Conservation (phyloP, 495 filamentous ascomycete genomes). For the Aspergillus ostianus region DNA sequence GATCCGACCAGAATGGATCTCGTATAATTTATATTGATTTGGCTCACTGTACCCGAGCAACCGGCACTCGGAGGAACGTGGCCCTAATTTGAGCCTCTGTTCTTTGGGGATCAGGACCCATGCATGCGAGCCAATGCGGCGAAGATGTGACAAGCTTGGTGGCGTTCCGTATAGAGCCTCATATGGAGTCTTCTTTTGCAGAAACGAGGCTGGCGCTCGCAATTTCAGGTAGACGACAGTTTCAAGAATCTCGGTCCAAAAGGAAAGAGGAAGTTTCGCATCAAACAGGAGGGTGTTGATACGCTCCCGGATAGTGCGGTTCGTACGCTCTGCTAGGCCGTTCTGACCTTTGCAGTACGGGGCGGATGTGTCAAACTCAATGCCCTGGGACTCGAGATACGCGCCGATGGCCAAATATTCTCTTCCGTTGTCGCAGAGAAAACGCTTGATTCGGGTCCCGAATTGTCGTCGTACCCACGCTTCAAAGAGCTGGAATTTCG, state of each 20-base stretch:
- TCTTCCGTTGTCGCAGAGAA: conserved; percentile 3
- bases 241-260: conserved; percentile 1
- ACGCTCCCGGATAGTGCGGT: neutral
- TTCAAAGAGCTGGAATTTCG: conserved; percentile 5
- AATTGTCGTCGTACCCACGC: conserved; percentile 5
- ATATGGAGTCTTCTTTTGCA: conserved; percentile 4
- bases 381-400: neutral
- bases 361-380: conserved; percentile 3
- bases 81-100: neutral
- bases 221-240: conserved; percentile 3
- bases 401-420: conserved; percentile 3
- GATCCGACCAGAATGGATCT: conserved; percentile 4
- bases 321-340: conserved; percentile 1
- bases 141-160: conserved; percentile 1
- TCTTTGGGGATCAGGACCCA: conserved; percentile 3
- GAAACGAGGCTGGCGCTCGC: neutral
- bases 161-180: conserved; percentile 1
- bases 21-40: conserved; percentile 6
- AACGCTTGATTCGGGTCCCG: conserved; percentile 1
- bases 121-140: neutral
- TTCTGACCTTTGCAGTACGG: conserved; percentile 5
- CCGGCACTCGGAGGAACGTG: conserved; percentile 1
- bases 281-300: conserved; percentile 1
- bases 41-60: conserved; percentile 5
- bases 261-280: neutral